Evolutionary conservation across 768 basidiomycete species (phyloP), one percentile per base, ranked within the genome.

Genomic region (Hericium erinaceus): DNA sequence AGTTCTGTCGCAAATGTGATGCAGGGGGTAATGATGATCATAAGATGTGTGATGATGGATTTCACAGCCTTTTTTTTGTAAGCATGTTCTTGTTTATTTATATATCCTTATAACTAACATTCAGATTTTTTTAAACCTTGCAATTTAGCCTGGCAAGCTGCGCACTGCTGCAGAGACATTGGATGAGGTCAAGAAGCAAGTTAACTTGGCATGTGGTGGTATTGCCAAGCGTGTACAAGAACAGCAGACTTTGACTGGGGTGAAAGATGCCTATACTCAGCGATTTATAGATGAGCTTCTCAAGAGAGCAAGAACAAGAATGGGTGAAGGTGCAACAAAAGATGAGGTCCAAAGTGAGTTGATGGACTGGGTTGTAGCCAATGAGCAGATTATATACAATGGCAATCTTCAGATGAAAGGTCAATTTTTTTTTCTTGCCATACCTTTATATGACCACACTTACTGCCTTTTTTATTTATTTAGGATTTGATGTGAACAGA

Each of bases 1-100:
- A 54, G n/a, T 67, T 66, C 4, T 79, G 77, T 54, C 60, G 68
- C 2, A 75, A 73, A 61, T 79, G 76, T 48, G 1, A 66, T 44
- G 66, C 68, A 15, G 73, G 78, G 1, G 73, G 77, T 0, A 64
- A 68, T 0, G 64, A 69, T 24, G 63, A 68, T 53, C 44, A 64
- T 3, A 77, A 75, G 46, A 63, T 64, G 48, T 61, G 67, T 0
- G 63, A 74, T 39, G 55, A 64, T 1, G 74, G 77, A 0, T 78
- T 68, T 61, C 64, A 71, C 52, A 52, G 37, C 1, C 41, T 77
- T 28, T 58, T 58, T 39, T 7, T 20, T 26, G 51, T 53, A 28
- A 9, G 50, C 2, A 3, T 10, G 2, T 8, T 57, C 37, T 50
- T 26, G 18, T 22, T 57, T 9, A 13, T 24, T 51, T 16, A 7